These are phyloP conservation scores for Biscogniauxia mediterranea DNA, from an alignment of 2,329 filamentous ascomycete species.

Conservation along the genomic window DNA sequence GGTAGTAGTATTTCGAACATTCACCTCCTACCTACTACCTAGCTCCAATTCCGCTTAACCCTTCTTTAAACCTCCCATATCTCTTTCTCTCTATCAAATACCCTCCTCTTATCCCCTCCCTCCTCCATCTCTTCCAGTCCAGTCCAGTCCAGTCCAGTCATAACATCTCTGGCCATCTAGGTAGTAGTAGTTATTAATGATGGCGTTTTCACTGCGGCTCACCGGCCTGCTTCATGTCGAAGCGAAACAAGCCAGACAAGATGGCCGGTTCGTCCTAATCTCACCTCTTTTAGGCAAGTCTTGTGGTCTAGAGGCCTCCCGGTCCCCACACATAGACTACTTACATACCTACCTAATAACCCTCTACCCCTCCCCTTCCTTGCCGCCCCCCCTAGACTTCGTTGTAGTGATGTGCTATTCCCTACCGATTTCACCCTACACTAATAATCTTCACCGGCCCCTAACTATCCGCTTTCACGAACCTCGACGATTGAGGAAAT, in stretches of 20 bases:
- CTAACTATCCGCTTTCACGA: background rate
- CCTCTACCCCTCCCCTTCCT: too few species aligned
- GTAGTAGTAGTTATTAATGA: background rate
- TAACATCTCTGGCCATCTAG: too few species aligned
- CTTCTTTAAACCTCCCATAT: too few species aligned
- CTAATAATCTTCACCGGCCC: background rate
- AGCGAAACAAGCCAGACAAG: background rate
- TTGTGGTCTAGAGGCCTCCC: background rate
- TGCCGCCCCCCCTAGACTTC: background rate
- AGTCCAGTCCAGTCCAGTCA: too few species aligned
- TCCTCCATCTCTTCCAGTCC: too few species aligned
- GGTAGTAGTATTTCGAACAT: too few species aligned
- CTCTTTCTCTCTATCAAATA: too few species aligned
- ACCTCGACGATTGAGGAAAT: background rate
- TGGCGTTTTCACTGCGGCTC: background rate
- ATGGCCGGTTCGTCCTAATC: background rate
- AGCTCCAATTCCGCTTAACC: too few species aligned
- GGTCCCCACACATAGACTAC: background rate
- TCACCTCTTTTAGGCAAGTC: background rate
- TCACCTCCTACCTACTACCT: too few species aligned
- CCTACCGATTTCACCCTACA: background rate
- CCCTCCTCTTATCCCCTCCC: too few species aligned
- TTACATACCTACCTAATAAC: background rate
- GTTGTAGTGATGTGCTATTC: background rate
- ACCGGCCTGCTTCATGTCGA: background rate